phyloP scores from a whole-genome alignment of 805 yeast genomes.

The Candida sonorensis region DNA sequence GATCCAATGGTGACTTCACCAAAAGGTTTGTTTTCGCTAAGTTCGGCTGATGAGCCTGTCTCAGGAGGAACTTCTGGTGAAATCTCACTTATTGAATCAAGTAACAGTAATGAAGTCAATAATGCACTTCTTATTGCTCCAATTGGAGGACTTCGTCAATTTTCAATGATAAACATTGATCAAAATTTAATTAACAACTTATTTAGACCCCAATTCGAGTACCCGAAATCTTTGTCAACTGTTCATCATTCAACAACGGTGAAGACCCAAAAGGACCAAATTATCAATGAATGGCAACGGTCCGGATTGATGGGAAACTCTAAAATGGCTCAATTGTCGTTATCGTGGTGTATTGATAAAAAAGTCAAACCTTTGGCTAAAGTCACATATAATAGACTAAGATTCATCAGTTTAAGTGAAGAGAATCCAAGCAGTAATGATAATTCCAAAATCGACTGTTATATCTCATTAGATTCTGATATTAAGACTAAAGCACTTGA shows the following conservation, averaged over 20 bases:
- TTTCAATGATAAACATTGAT: slow-evolving; percentile 25
- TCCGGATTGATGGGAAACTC: slow-evolving; percentile 21
- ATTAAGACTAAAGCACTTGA: slow-evolving; percentile 10
- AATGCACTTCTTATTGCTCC: slow-evolving; percentile 31
- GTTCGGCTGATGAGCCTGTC: slow-evolving; percentile 6
- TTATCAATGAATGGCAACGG: slow-evolving; percentile 16
- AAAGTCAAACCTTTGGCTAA: slow-evolving; percentile 24
- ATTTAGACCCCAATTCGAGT: too few relatives aligned
- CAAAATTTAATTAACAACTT: slow-evolving; percentile 14
- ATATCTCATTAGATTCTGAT: slow-evolving; percentile 25
- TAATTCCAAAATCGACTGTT: slow-evolving; percentile 20
- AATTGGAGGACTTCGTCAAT: slow-evolving; percentile 36
- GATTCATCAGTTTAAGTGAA: slow-evolving; percentile 19
- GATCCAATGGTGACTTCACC: slow-evolving; percentile 19
- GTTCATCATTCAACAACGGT: slow-evolving; percentile 4
- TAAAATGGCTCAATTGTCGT: slow-evolving; percentile 25
- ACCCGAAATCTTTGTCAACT: too few relatives aligned
- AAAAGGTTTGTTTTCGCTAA: slow-evolving; percentile 14
- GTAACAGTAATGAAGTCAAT: slow-evolving; percentile 1
- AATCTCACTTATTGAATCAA: slow-evolving; percentile 5
- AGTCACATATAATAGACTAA: slow-evolving; percentile 16
- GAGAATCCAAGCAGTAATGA: not conserved
- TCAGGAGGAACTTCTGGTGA: slow-evolving; percentile 14
- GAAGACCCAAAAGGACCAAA: slow-evolving; percentile 9
- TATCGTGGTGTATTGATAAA: slow-evolving; percentile 27